A percentile compares a stretch with the other conserved stretches of the same genome.
Evolutionary conservation across 495 filamentous ascomycete species (phyloP).

Genomic region (Jackrogersella multiformis): DNA sequence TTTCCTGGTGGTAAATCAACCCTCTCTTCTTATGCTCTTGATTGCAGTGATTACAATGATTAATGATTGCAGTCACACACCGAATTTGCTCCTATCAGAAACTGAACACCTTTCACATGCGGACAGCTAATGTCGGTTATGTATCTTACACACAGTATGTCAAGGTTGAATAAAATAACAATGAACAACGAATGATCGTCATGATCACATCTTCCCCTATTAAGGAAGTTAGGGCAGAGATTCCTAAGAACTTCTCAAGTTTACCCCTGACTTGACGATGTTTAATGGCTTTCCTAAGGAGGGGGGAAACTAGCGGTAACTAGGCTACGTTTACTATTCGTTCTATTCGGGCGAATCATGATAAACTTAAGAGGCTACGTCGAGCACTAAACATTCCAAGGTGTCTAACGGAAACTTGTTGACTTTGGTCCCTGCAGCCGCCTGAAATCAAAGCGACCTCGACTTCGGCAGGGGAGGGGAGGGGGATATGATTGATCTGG

Average conservation of each 20-base stretch:
- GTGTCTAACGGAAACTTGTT: slow-evolving; percentile 14
- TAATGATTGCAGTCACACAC: slow-evolving; percentile 13
- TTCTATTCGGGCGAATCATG: slow-evolving; percentile 23
- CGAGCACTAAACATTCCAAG: too few relatives aligned
- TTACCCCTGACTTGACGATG: slow-evolving; percentile 38
- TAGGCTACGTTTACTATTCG: slow-evolving; percentile 20
- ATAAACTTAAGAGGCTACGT: slow-evolving; percentile 19
- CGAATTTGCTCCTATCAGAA: slow-evolving; percentile 35
- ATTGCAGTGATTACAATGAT: slow-evolving; percentile 10
- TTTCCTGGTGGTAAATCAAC: slow-evolving; percentile 35
- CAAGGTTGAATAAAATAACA: slow-evolving; percentile 3
- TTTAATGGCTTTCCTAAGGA: slow-evolving; percentile 11
- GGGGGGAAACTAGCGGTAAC: slow-evolving; percentile 39
- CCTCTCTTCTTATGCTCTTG: slow-evolving; percentile 27
- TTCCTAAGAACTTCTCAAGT: slow-evolving; percentile 22
- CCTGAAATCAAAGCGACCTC: slow-evolving; percentile 9
- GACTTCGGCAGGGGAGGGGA: slow-evolving; percentile 12
- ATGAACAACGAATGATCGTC: slow-evolving; percentile 28
- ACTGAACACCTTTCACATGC: slow-evolving; percentile 32
- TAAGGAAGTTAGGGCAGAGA: slow-evolving; percentile 24
- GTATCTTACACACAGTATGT: slow-evolving; percentile 27
- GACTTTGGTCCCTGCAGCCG: slow-evolving; percentile 35
- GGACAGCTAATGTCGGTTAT: slow-evolving; percentile 29
- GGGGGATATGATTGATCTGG: slow-evolving; percentile 29
- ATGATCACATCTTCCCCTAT: slow-evolving; percentile 23